phyloP scores from a whole-genome alignment of 495 filamentous ascomycete species.

The Penicillium silybi region DNA sequence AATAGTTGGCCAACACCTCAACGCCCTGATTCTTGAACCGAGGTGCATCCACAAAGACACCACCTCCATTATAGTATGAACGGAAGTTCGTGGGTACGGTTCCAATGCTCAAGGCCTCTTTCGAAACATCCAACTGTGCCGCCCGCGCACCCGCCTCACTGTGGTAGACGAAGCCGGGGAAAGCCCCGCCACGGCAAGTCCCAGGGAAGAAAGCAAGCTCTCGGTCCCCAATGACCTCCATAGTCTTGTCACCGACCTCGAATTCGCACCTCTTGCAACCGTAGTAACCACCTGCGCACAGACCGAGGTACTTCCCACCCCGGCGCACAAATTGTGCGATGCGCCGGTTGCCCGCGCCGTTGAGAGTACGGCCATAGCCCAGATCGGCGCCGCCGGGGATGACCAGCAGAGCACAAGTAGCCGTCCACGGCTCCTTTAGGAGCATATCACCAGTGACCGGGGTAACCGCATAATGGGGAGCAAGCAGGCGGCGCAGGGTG shows the following conservation, averaged over 20 bases:
- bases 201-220: slow-evolving; percentile 89
- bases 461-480: slow-evolving; percentile 89
- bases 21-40: slow-evolving; percentile 59
- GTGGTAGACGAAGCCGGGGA: slow-evolving; percentile 85
- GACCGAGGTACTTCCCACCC: slow-evolving; percentile 83
- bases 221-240: slow-evolving; percentile 83
- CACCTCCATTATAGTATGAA: slow-evolving; percentile 92
- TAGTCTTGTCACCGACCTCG: slow-evolving; percentile 72
- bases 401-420: slow-evolving; percentile 83
- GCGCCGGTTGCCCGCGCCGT: slow-evolving; percentile 79
- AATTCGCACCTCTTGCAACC: slow-evolving; percentile 80
- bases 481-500: slow-evolving; percentile 83
- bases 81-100: slow-evolving; percentile 61
- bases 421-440: slow-evolving; percentile 86
- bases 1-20: slow-evolving; percentile 80
- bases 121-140: slow-evolving; percentile 61
- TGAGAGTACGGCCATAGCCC: slow-evolving; percentile 82
- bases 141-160: slow-evolving; percentile 84
- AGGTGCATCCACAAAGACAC: slow-evolving; percentile 83
- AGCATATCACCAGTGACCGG: slow-evolving; percentile 73
- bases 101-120: slow-evolving; percentile 50
- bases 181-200: slow-evolving; percentile 79
- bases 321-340: slow-evolving; percentile 80
- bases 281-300: slow-evolving; percentile 96
- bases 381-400: slow-evolving; percentile 94